These are phyloP conservation scores for Gentiana macrophylla DNA, from an alignment of 257 asterid genomes.

Conservation along the genomic window DNA sequence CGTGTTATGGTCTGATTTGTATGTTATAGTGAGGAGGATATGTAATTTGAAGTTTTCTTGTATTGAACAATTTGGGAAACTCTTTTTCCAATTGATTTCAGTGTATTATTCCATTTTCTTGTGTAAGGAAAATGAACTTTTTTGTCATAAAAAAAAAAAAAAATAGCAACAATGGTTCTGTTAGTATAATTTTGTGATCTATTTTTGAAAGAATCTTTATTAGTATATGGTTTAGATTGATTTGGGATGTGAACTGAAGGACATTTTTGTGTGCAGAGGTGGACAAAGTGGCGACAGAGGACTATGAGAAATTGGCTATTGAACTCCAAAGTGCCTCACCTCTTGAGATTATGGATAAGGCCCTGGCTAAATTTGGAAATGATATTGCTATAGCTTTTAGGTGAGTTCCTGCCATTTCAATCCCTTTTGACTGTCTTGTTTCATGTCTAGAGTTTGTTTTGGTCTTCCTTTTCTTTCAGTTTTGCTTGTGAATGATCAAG, in stretches of 20 bases:
- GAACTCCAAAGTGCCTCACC: constrained; percentile 61
- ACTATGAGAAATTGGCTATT: constrained; percentile 41
- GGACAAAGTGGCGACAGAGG: constrained; percentile 39
- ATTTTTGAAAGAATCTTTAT: background rate
- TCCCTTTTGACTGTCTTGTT: background rate
- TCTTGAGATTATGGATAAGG: constrained; percentile 67
- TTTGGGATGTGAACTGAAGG: background rate
- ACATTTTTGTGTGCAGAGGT: constrained; percentile 20
- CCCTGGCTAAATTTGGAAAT: constrained; percentile 60
- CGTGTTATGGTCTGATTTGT: too few relatives aligned
- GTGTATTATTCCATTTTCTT: too few relatives aligned
- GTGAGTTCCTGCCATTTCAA: constrained; percentile 16
- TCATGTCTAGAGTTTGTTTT: background rate
- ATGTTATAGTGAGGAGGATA: too few relatives aligned
- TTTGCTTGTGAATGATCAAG: background rate
- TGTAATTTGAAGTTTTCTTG: too few relatives aligned
- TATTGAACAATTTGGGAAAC: too few relatives aligned
- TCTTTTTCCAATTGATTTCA: too few relatives aligned
- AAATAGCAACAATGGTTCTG: too few relatives aligned
- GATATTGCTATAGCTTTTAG: constrained; percentile 83
- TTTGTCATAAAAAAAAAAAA: too few relatives aligned
- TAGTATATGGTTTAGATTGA: background rate
- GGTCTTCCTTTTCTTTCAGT: background rate
- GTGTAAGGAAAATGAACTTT: too few relatives aligned
- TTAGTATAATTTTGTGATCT: background rate